Evolutionary conservation across 2,329 filamentous ascomycete genomes (phyloP), one percentile per base, ranked within the genome.

Genomic region (Exophiala sp.): DNA sequence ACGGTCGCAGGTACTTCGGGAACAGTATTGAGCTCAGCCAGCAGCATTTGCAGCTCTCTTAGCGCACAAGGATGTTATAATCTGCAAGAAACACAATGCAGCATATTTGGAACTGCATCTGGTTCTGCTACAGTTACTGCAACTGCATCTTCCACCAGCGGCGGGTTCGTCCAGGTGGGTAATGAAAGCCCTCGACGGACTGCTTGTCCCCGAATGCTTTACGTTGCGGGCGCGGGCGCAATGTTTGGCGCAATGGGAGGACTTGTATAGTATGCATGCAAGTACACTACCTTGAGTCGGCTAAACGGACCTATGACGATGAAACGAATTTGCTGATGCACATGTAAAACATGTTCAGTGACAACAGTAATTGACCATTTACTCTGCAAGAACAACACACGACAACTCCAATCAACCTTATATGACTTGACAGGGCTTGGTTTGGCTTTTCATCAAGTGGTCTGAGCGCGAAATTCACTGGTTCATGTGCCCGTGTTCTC

Each of bases 51-150:
- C 57, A 74, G 71, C 12, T 77, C 71, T 56, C 60, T 77, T 46
- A 79, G 77, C 56, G 57, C 62, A 16, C 52, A 69, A 42, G 78
- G 76, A 11, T 80, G 78, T 58, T 77, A 75, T 58, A 75, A 73
- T 29, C 63, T 80, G 36, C 70, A 74, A 47, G 68, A 77, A 33
- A 71, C 66, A 8, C 75, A 78, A 33, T 81, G 78, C 61, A 65
- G 64, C 29, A 63, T 65, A 33, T 72, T 73, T 61, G 68, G 66
- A 16, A 66, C 49, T 33, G 68, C 63, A 12, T 60, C 58, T 14
- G 64, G 63, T 3, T 29, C 24, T 29, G 7, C 24, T 29, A 29
- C 24, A 4, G 62, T 55, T 12, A 46, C 52, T n/a, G 50, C 57
- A 32, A 68, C 66, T 9, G 42, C 45, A 2, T 50, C 55, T 5